Percentiles rank a stretch among this genome's conserved stretches.
phyloP scores from a whole-genome alignment of 116 monocot species.

The Posidonia oceanica region DNA sequence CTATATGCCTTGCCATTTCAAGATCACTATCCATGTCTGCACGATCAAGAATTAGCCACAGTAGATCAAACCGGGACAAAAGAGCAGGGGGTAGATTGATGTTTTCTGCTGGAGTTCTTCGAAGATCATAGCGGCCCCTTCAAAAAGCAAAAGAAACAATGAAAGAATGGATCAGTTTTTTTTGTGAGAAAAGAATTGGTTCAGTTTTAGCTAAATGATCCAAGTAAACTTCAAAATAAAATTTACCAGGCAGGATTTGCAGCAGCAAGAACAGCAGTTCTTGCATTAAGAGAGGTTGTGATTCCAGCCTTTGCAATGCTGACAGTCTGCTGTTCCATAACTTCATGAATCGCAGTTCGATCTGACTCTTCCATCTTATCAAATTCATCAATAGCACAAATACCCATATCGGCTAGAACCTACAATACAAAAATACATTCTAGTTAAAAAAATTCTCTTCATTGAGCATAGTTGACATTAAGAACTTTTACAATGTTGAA shows the following conservation, averaged over 20 bases:
- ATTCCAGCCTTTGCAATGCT: constrained; percentile 98
- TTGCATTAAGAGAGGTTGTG: constrained; percentile 92
- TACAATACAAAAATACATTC: constrained; percentile 4
- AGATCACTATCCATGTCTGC: constrained; percentile 97
- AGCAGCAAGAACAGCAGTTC: constrained; percentile 88
- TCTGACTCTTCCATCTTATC: constrained; percentile 97
- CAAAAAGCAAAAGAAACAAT: constrained; percentile 9
- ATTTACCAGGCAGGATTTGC: constrained; percentile 92
- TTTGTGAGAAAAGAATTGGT: too few relatives aligned
- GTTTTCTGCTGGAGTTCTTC: constrained; percentile 95
- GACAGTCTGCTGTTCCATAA: constrained; percentile 96
- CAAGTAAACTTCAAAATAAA: background rate
- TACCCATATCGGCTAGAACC: constrained; percentile 94
- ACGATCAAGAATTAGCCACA: constrained; percentile 92
- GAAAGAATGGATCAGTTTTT: background rate
- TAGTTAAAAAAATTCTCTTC: background rate
- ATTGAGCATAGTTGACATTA: too few relatives aligned
- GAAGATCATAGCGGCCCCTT: constrained; percentile 97
- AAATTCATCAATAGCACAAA: constrained; percentile 89
- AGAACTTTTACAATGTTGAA: too few relatives aligned
- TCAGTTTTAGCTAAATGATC: background rate
- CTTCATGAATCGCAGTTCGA: constrained; percentile 94
- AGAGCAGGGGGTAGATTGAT: constrained; percentile 97
- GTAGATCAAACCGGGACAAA: constrained; percentile 86
- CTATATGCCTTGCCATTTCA: constrained; percentile 91